Base-by-base conservation (phyloP, 139 green algal species). In the Chlorella vulgaris region DNA sequence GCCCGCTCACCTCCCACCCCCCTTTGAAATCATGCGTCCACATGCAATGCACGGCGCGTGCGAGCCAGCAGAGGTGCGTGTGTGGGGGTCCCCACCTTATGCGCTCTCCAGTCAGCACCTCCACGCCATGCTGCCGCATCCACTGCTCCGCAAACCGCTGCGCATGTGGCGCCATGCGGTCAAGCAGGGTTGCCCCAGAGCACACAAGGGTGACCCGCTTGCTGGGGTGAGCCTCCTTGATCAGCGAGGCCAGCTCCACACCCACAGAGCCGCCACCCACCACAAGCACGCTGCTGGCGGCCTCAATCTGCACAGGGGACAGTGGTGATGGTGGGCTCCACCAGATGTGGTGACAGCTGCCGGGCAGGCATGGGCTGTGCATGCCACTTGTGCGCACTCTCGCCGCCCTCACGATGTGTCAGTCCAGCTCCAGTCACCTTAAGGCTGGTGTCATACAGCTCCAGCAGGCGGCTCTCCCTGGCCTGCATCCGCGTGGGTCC, bases 251-350 rank as follows among this genome's bases (percentile, higher is more conserved):
- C 31, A 66, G 21, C 50, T 78, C 71, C 21, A 78, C 33, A 33
- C 71, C 71, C 50, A 78, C 71, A 2, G 47, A 43, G n/a, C 71
- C 71, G 31, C 71, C 71, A 50, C 71, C 71, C 6, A 78, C 71
- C 33, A 78, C 43, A 29, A 78, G 21, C 50, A 78, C 71, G 3
- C 31, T 36, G 2, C 4, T 7, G 7, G 71, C 71, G 2, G 53
- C 53, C 1, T 39, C 33, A 28, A 78, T 50, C 69, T 76, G 69
- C 42, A 51, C 19, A 51, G 10, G 21, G 13, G 2, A 36, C n/a
- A n/a, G n/a, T n/a, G n/a, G n/a, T n/a, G n/a, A n/a, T n/a, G n/a
- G n/a, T n/a, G n/a, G n/a, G n/a, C n/a, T n/a, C n/a, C n/a, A n/a
- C n/a, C n/a, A n/a, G n/a, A n/a, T n/a, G n/a, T n/a, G n/a, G n/a